Conservation (phyloP, 768 basidiomycete genomes). For the Russula lepida region DNA sequence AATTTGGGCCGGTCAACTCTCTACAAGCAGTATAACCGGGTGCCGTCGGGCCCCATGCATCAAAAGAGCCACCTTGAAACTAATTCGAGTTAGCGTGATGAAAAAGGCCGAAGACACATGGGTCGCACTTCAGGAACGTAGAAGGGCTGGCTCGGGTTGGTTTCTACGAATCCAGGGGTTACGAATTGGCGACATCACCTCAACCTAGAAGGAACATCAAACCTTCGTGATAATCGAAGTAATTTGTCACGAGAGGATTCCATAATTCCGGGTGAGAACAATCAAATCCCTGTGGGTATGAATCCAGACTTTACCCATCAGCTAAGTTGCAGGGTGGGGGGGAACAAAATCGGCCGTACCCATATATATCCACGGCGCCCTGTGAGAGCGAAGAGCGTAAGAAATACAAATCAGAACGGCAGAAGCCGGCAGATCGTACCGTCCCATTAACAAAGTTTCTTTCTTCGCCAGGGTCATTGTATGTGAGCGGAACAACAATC, state of each 20-base stretch:
- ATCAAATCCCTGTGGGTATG: conserved; percentile 74
- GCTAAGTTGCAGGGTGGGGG: neutral
- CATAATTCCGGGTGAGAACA: conserved; percentile 65
- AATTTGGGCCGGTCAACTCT: conserved; percentile 59
- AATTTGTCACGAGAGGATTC: conserved; percentile 55
- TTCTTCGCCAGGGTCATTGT: conserved; percentile 57
- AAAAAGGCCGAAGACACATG: neutral
- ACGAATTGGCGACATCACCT: neutral
- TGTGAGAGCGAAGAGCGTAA: conserved; percentile 21
- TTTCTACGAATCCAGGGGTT: conserved; percentile 19
- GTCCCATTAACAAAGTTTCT: conserved; percentile 64
- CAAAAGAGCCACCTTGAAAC: conserved; percentile 71
- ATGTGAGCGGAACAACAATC: conserved; percentile 64
- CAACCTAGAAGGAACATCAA: conserved; percentile 8
- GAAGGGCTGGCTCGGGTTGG: conserved; percentile 46
- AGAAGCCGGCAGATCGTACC: conserved; percentile 29
- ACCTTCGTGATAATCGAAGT: conserved; percentile 52
- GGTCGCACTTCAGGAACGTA: conserved; percentile 60
- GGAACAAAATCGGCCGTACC: conserved; percentile 31
- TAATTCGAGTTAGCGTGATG: conserved; percentile 23
- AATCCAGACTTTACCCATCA: conserved; percentile 32
- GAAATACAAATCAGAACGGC: neutral
- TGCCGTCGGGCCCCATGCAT: conserved; percentile 71
- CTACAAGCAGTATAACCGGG: conserved; percentile 64
- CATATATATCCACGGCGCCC: conserved; percentile 72